phyloP scores from a whole-genome alignment of 495 filamentous ascomycete genomes.

The Talaromyces stipitatus region DNA sequence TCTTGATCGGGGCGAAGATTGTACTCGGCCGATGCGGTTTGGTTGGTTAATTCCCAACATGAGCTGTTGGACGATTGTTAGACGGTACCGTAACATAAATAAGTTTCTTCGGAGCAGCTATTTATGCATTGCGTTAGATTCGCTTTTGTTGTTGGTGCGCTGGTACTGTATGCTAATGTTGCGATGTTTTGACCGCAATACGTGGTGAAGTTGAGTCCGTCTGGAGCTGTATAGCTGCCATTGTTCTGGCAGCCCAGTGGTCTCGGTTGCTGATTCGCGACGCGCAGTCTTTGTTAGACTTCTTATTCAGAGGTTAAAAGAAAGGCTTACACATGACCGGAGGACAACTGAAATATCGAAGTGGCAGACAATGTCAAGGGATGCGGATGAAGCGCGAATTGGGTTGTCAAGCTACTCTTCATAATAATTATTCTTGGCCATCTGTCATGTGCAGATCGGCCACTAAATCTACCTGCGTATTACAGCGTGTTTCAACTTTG shows the following conservation, averaged over 20 bases:
- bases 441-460: too few species aligned
- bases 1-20: neutral
- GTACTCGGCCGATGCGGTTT: neutral
- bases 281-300: too few species aligned
- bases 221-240: constrained; percentile 5
- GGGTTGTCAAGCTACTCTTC: too few species aligned
- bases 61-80: constrained; percentile 2
- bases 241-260: neutral
- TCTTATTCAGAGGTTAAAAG: too few species aligned
- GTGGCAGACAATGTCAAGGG: too few species aligned
- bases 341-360: too few species aligned
- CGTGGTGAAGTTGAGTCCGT: constrained; percentile 2
- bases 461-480: too few species aligned
- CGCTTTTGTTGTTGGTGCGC: neutral
- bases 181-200: constrained; percentile 1
- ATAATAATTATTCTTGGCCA: too few species aligned
- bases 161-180: neutral
- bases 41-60: constrained; percentile 3
- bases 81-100: neutral
- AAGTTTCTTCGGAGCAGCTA: neutral
- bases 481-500: too few species aligned
- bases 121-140: neutral
- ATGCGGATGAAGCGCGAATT: too few species aligned
- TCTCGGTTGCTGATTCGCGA: too few species aligned
- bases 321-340: neutral